These are phyloP conservation scores for Conringia planisiliqua DNA, from an alignment of 345 rosid species.

Conservation along the genomic window DNA sequence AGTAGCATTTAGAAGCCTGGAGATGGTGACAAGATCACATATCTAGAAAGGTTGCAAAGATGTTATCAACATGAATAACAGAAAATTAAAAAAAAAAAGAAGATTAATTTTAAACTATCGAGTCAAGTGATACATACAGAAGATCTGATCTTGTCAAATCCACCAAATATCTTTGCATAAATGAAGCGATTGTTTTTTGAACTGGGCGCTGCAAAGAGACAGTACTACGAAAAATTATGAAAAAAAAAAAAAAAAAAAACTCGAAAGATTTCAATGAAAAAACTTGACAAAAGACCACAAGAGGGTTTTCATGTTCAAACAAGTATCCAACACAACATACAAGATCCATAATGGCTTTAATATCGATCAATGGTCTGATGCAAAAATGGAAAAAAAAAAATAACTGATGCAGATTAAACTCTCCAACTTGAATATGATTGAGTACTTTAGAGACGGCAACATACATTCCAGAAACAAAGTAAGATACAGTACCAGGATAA, in stretches of 20 bases:
- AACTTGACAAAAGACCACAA: neutral
- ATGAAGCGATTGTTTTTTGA: constrained; percentile 64
- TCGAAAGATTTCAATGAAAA: neutral
- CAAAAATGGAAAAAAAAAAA: neutral
- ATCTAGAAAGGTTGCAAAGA: constrained; percentile 79
- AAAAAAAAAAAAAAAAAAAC: too few relatives aligned
- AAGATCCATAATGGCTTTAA: neutral
- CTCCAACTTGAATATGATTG: neutral
- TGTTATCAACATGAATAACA: constrained; percentile 35
- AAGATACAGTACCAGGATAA: constrained; percentile 57
- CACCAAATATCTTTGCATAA: constrained; percentile 91
- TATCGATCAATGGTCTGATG: neutral
- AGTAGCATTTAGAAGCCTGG: constrained; percentile 99
- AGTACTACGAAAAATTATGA: too few relatives aligned
- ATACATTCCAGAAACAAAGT: neutral
- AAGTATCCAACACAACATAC: neutral
- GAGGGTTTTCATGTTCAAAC: constrained; percentile 3
- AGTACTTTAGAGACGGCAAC: neutral
- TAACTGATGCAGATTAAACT: neutral
- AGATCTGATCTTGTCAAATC: constrained; percentile 85
- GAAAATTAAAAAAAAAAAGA: neutral
- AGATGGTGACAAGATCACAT: constrained; percentile 99
- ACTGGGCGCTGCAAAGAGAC: constrained; percentile 50
- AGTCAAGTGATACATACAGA: constrained; percentile 56
- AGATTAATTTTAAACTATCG: neutral